These are phyloP conservation scores for Trichosporon ovoides DNA, from an alignment of 1,284 basidiomycete species.

Conservation along the genomic window DNA sequence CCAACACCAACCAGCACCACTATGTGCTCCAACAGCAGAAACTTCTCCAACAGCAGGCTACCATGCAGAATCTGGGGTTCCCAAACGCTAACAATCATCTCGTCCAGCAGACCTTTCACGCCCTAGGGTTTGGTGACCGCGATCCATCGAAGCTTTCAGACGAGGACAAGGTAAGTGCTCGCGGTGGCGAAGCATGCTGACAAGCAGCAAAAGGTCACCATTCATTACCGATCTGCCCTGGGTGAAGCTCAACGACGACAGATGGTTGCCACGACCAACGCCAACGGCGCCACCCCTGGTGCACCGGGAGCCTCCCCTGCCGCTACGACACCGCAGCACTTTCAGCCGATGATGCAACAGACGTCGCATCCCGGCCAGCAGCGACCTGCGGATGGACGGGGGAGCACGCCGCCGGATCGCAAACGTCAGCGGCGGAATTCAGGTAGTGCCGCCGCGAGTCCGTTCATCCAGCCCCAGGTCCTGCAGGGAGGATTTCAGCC, in stretches of 20 bases:
- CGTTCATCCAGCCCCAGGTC: constrained; percentile 27
- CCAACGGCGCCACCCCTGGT: constrained; percentile 7
- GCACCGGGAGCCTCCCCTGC: constrained; percentile 12
- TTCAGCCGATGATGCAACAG: constrained; percentile 18
- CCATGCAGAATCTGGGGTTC: constrained; percentile 29
- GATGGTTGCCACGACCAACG: constrained; percentile 8
- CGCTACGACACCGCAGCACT: constrained; percentile 15
- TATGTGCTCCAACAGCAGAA: constrained; percentile 8
- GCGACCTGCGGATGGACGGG: constrained; percentile 10
- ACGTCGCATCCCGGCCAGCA: constrained; percentile 19
- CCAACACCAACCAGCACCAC: constrained; percentile 4
- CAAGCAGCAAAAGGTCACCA: constrained; percentile 16
- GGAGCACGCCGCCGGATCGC: constrained; percentile 37
- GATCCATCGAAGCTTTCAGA: constrained; percentile 31
- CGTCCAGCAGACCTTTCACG: constrained; percentile 31
- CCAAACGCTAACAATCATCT: constrained; percentile 17
- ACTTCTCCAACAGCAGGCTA: constrained; percentile 20
- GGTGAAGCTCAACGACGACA: constrained; percentile 11
- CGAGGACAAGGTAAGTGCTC: constrained; percentile 33
- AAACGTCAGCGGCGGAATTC: constrained; percentile 38
- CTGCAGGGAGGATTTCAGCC: constrained; percentile 17
- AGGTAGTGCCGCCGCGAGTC: constrained; percentile 33
- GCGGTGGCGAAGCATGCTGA: neutral
- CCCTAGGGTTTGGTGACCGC: constrained; percentile 30
- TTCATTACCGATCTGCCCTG: constrained; percentile 21